These are phyloP conservation scores for Saururus chinensis DNA, from an alignment of 164 flowering plant species.

Conservation along the genomic window DNA sequence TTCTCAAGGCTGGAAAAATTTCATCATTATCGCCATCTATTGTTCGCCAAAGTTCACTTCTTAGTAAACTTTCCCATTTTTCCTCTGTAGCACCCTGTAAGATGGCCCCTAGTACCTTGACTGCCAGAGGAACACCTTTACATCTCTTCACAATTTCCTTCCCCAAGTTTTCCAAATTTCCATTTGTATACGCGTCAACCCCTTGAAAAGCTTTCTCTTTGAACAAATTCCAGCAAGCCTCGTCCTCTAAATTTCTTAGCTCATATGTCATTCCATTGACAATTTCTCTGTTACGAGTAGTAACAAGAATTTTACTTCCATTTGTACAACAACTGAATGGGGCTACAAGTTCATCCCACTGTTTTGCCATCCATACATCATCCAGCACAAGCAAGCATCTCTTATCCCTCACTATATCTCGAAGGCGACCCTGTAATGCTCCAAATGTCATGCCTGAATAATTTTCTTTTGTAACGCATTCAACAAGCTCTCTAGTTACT, in stretches of 20 bases:
- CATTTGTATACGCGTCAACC: neutral
- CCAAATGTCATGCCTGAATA: neutral
- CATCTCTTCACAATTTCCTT: neutral
- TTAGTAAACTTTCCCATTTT: neutral
- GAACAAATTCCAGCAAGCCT: neutral
- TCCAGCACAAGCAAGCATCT: neutral
- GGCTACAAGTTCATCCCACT: neutral
- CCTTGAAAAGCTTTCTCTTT: neutral
- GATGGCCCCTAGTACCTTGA: neutral
- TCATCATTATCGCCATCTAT: neutral
- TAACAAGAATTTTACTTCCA: constrained; percentile 11
- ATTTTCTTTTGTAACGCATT: too few species aligned
- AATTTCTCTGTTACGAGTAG: constrained; percentile 7
- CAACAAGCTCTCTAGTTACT: neutral
- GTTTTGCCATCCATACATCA: constrained; percentile 4
- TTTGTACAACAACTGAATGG: neutral
- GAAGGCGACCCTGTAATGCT: neutral
- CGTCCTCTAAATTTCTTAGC: too few species aligned
- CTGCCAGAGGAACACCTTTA: neutral
- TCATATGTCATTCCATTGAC: neutral
- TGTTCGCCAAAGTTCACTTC: neutral
- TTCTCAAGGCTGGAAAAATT: constrained; percentile 4
- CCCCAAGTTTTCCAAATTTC: neutral
- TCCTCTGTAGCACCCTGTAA: neutral
- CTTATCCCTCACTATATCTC: neutral